These are phyloP conservation scores for Tolypocladium guangdongense DNA, from an alignment of 2,329 filamentous ascomycete genomes.

Conservation along the genomic window DNA sequence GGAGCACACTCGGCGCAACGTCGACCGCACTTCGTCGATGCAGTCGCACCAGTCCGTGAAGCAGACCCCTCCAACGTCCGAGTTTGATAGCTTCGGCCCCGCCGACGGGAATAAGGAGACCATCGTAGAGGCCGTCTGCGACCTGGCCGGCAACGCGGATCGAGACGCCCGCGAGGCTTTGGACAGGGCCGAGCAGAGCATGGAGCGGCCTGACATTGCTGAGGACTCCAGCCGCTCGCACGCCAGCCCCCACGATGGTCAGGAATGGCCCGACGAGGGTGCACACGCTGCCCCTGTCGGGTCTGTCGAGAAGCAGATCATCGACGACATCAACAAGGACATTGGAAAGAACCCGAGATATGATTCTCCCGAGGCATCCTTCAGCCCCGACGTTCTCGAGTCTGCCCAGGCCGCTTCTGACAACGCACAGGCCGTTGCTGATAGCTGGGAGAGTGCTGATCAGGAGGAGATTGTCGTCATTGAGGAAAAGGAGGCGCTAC, in stretches of 20 bases:
- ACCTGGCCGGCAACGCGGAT: conserved; percentile 45
- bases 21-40: conserved; percentile 23
- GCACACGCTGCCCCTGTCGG: conserved; percentile 1
- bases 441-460: conserved; percentile 86
- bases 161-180: conserved; percentile 54
- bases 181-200: conserved; percentile 40
- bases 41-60: conserved; percentile 14
- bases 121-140: conserved; percentile 58
- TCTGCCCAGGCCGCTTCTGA: conserved; percentile 40
- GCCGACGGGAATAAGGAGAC: conserved; percentile 55
- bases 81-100: conserved; percentile 16
- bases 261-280: conserved; percentile 1
- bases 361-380: conserved; percentile 29
- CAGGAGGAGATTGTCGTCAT: conserved; percentile 54
- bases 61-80: conserved; percentile 18
- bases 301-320: conserved; percentile 7
- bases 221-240: background rate
- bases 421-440: conserved; percentile 53
- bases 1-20: conserved; percentile 28
- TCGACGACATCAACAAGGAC: conserved; percentile 34
- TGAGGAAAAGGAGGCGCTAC: conserved; percentile 53
- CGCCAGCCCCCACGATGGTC: background rate
- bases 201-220: conserved; percentile 33
- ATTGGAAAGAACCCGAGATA: conserved; percentile 38
- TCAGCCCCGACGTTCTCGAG: conserved; percentile 37